phyloP scores from a whole-genome alignment of 179 eudicot genomes.

The Sideroxylon spinosum region DNA sequence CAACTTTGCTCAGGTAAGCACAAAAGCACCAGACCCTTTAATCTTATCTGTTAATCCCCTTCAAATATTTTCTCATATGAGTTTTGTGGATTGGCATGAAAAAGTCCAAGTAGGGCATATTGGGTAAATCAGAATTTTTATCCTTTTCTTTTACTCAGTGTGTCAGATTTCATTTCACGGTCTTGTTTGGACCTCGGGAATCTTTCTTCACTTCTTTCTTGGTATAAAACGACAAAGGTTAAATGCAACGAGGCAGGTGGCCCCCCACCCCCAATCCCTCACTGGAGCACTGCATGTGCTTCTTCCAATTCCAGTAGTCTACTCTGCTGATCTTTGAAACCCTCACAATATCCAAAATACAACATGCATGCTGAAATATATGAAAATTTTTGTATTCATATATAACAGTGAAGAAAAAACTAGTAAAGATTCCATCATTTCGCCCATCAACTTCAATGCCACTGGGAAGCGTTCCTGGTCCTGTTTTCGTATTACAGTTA shows the following conservation, averaged over 20 bases:
- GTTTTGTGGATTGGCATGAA: background rate
- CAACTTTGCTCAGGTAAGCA: conserved; percentile 92
- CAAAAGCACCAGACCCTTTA: background rate
- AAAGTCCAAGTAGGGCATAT: conserved; percentile 3
- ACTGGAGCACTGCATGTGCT: conserved; percentile 66
- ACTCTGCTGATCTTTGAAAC: conserved; percentile 14
- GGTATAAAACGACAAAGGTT: conserved; percentile 45
- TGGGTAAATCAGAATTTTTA: background rate
- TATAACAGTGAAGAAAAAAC: conserved; percentile 8
- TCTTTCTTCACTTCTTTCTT: conserved; percentile 32
- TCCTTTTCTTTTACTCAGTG: background rate
- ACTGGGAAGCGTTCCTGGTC: conserved; percentile 18
- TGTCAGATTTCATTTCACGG: conserved; percentile 13
- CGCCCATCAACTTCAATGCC: conserved; percentile 26
- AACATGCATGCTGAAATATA: background rate
- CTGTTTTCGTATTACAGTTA: conserved; percentile 16
- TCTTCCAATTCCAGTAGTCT: conserved; percentile 23
- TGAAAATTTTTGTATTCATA: no score
- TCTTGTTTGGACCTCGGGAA: conserved; percentile 27
- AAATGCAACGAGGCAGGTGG: conserved; percentile 25
- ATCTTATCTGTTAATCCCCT: no score
- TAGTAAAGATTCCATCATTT: conserved; percentile 18
- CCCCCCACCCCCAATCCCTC: background rate
- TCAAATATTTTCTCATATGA: background rate
- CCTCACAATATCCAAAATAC: conserved; percentile 10